Conservation (phyloP, 139 green algal genomes). For the Desmodesmus armatus region DNA sequence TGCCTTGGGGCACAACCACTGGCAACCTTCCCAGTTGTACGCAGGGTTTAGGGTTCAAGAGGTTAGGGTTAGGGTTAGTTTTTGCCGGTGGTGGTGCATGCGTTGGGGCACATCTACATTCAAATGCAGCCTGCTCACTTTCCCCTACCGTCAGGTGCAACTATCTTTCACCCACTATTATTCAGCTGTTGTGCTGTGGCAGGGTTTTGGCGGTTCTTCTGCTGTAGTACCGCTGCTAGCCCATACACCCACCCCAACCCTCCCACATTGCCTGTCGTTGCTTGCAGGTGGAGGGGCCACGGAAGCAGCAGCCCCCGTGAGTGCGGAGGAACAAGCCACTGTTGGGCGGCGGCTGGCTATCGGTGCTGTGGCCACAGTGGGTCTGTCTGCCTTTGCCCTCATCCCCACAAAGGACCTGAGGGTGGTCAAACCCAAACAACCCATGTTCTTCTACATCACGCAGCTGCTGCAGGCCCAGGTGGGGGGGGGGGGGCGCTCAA, state of each 20-base stretch:
- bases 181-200: neutral
- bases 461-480: slow-evolving; percentile 64
- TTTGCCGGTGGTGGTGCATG: too few species aligned
- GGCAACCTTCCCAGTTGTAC: too few species aligned
- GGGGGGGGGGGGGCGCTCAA: too few species aligned
- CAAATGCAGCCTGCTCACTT: too few species aligned
- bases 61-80: too few species aligned
- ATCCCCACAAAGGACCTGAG: slow-evolving; percentile 76
- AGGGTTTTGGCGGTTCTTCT: neutral
- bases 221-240: too few species aligned
- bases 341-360: slow-evolving; percentile 64
- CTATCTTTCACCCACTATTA: too few species aligned
- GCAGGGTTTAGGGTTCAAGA: too few species aligned
- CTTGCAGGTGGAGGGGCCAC: slow-evolving; percentile 31
- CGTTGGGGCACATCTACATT: too few species aligned
- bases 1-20: too few species aligned
- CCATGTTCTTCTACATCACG: slow-evolving; percentile 82
- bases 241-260: too few species aligned
- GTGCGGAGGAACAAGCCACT: neutral
- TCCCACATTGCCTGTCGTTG: slow-evolving; percentile 1
- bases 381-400: slow-evolving; percentile 68
- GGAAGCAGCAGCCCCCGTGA: neutral
- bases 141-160: too few species aligned
- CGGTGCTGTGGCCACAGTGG: slow-evolving; percentile 50
- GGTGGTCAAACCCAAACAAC: slow-evolving; percentile 63